A percentile compares a stretch with the other conserved stretches of the same genome.
Evolutionary conservation across 495 filamentous ascomycete genomes (phyloP).

Genomic region (Penicillium verhagenii): DNA sequence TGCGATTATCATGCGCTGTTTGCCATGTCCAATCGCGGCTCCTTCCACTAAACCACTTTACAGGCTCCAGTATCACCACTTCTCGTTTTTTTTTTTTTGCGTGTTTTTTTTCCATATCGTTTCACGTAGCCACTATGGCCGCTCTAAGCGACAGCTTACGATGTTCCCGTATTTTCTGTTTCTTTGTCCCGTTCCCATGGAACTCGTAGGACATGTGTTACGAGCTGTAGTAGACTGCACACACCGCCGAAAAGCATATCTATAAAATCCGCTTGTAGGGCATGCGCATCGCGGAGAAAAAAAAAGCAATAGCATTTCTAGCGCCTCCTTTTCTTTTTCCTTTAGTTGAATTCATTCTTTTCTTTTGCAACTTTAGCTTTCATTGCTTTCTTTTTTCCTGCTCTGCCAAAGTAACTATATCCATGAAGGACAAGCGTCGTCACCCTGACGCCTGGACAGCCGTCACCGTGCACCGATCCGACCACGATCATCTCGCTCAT

Average conservation of each 20-base stretch:
- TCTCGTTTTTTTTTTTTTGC: neutral
- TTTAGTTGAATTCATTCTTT: neutral
- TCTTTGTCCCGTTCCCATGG: neutral
- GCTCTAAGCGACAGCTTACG: too few species aligned
- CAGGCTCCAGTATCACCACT: neutral
- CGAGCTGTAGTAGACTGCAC: too few species aligned
- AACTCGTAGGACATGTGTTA: neutral
- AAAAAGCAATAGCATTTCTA: neutral
- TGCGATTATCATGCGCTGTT: conserved; percentile 23
- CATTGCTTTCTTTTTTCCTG: neutral
- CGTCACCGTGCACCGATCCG: conserved; percentile 12
- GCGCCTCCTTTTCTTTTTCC: neutral
- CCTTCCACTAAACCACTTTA: too few species aligned
- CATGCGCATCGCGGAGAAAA: neutral
- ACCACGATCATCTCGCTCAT: conserved; percentile 8
- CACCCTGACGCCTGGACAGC: conserved; percentile 12
- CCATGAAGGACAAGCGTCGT: conserved; percentile 13
- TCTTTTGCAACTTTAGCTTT: conserved; percentile 1
- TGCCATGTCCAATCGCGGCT: conserved; percentile 21
- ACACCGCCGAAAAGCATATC: neutral
- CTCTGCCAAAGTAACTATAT: conserved; percentile 3
- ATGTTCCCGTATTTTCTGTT: neutral
- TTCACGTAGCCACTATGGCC: too few species aligned
- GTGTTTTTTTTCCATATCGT: neutral
- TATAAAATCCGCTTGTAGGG: neutral